Base-by-base conservation (phyloP, 495 filamentous ascomycete species). In the Pyrenula aspistea region DNA sequence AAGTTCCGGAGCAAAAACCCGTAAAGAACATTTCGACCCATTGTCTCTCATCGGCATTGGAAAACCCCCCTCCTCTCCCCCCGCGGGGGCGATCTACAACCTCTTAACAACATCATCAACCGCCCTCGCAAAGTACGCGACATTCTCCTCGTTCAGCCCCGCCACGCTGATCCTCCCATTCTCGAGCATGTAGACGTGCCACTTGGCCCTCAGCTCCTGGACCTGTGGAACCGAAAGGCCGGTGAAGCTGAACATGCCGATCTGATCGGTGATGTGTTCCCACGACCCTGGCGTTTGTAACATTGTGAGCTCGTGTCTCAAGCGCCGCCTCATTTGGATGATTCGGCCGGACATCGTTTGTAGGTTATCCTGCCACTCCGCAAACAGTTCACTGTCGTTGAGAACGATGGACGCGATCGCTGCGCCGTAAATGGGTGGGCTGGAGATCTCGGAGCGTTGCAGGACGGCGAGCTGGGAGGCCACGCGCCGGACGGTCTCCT, bases 241-340 rank as follows among this genome's bases (percentile, higher is more conserved):
- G 21, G 75, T 78, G 64, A 76, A 76, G 49, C 73, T 76, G 60
- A 79, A 79, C 76, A 79, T 79, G 25, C 76, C 76, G 54, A 71
- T 77, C 73, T 77, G 73, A 55, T 75, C 62, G 50, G 75, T 63
- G 50, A 78, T 72, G 57, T 78, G 75, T 56, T 74, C 70, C 75
- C 77, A 78, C 1, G 70, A 69, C 4, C 77, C 75, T 3, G 77
- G 75, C 0, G 75, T 77, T 57, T 71, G 58, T 24, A 73, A 60
- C 52, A 64, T 60, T 15, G 68, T 61, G 22, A 80, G 66, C 56
- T 75, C 74, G 50, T 72, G 59, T 55, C 72, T 72, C 12, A 80
- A 62, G 2, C 66, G 71, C 56, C 70, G 51, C 24, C 77, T 71
- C 77, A 80, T 77, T 25, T 64, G 56, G 61, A 69, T 74, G 53